Base-by-base conservation (phyloP, 768 basidiomycete genomes). In the Cystobasidium tubakii region DNA sequence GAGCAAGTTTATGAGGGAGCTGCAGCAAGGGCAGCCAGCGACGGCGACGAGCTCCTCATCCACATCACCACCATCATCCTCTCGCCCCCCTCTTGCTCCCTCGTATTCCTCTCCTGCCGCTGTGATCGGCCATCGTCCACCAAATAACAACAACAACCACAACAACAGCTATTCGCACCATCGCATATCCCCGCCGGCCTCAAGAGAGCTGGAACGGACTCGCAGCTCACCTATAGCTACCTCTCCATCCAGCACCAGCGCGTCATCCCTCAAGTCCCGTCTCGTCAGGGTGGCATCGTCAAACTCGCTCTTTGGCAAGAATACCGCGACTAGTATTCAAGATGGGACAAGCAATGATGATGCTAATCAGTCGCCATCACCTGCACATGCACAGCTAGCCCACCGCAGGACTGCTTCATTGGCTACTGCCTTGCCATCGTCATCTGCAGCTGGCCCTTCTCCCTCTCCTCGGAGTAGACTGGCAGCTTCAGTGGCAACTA, bases 1-100 rank as follows among this genome's bases (percentile, higher is more conserved):
- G 69, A 57, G 53, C 31, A 71, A 53, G 34, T 71, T 71, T 55
- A 71, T 71, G 69, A 55, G 69, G 54, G 69, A 71, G 42, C 55
- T 71, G 36, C 50, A 71, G 46, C 46, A 31, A 15, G 69, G 54
- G 4, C 29, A 67, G 63, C n/a, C n/a, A n/a, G n/a, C n/a, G n/a
- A n/a, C n/a, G n/a, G 9, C 42, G 27, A 7, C 10, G 25, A 7
- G 43, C 12, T 42, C 46, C n/a, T 21, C 66, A 17, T 39, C 36
- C 6, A 44, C 21, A 46, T 60, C 57, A 29, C 27, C 62, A 25
- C 29, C 63, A 25, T 39, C 63, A 19, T n/a, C n/a, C n/a, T n/a
- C n/a, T n/a, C 66, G 66, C 31, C 66, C 66, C 15, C 44, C 66
- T n/a, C 13, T 67, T 44, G 39, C 66, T 50, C 27, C 44, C 6